Conservation (phyloP, 306 rosid genomes). For the Pyrus pyrifolia region DNA sequence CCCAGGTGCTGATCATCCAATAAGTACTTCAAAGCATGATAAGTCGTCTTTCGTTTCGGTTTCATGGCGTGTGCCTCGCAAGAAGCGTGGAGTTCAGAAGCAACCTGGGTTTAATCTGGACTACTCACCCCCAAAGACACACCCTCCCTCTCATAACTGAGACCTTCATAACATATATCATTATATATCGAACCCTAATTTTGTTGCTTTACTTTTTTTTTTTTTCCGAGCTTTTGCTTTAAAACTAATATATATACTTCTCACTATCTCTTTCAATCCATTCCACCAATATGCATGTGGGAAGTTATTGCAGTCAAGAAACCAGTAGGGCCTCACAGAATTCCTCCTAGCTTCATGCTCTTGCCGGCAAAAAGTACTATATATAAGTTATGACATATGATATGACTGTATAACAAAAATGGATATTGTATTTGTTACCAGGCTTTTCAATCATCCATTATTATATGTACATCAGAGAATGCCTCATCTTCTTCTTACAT, state of each 20-base stretch:
- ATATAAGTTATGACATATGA: neutral
- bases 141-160: slow-evolving; percentile 82
- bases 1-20: neutral
- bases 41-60: neutral
- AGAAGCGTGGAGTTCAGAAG: slow-evolving; percentile 41
- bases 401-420: neutral
- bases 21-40: neutral
- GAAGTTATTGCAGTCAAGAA: neutral
- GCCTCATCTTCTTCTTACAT: neutral
- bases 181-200: neutral
- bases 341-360: neutral
- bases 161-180: neutral
- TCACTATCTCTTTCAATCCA: neutral
- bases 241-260: neutral
- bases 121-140: slow-evolving; percentile 69
- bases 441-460: neutral
- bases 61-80: slow-evolving; percentile 49
- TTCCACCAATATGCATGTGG: neutral
- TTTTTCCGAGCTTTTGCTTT: neutral
- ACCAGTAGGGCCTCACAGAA: neutral
- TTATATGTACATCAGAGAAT: neutral
- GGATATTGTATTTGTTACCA: neutral
- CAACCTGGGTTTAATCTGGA: slow-evolving; percentile 57
- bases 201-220: neutral
- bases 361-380: neutral